Evolutionary conservation across 2,329 filamentous ascomycete species (phyloP).

Genomic region (Colletotrichum eleusines): DNA sequence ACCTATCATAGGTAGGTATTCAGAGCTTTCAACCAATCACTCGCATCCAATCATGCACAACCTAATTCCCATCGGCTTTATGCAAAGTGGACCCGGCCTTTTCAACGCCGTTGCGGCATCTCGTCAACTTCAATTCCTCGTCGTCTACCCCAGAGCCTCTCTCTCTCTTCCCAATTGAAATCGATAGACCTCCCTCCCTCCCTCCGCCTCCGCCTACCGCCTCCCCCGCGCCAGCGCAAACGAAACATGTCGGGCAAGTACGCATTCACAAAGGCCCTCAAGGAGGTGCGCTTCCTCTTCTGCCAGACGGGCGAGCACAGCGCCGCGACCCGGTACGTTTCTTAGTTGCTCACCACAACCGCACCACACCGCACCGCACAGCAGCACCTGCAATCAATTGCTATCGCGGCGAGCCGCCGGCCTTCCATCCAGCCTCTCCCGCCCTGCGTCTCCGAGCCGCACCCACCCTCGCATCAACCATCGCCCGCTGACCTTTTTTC

Average conservation of each 20-base stretch:
- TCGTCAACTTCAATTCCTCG: constrained; percentile 38
- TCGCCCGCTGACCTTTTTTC: constrained; percentile 40
- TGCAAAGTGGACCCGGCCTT: constrained; percentile 9
- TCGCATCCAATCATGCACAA: neutral
- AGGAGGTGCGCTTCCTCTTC: constrained; percentile 97
- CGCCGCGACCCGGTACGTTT: constrained; percentile 82
- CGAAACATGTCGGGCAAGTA: constrained; percentile 87
- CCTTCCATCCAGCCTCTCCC: too few species aligned
- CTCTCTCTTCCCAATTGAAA: constrained; percentile 17
- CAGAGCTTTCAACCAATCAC: neutral
- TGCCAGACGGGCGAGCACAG: constrained; percentile 95
- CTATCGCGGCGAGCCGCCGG: too few species aligned
- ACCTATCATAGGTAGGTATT: too few species aligned
- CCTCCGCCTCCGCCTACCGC: neutral
- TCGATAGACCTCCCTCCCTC: neutral
- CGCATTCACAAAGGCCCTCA: constrained; percentile 87
- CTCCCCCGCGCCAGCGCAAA: constrained; percentile 27
- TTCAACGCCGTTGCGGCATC: constrained; percentile 10
- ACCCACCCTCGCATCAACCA: neutral
- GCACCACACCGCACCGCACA: too few species aligned
- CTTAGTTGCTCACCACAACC: neutral
- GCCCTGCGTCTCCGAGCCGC: neutral
- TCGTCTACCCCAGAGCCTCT: constrained; percentile 32
- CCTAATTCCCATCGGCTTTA: neutral
- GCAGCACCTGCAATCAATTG: too few species aligned